phyloP scores from a whole-genome alignment of 2,329 filamentous ascomycete genomes.

The Trichophyton verrucosum region DNA sequence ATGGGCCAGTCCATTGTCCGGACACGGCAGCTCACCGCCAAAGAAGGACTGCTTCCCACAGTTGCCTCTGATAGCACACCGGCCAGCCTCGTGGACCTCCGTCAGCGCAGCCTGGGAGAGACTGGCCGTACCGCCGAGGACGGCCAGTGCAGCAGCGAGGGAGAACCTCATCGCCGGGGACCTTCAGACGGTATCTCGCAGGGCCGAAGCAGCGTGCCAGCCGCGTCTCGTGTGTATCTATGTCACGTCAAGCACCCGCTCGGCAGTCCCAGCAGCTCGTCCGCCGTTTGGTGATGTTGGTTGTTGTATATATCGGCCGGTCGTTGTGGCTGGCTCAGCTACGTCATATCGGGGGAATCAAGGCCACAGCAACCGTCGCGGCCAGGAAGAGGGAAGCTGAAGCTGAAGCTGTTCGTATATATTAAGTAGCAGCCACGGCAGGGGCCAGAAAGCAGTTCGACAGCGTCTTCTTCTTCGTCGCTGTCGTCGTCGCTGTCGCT shows the following conservation, averaged over 20 bases:
- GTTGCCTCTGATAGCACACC: slow-evolving; percentile 81
- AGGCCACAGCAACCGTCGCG: too few relatives aligned
- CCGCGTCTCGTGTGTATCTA: background rate
- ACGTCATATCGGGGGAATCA: background rate
- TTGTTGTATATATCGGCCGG: background rate
- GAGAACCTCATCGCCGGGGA: background rate
- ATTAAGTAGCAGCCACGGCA: too few relatives aligned
- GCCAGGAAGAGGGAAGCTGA: too few relatives aligned
- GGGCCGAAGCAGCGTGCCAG: background rate
- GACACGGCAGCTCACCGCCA: slow-evolving; percentile 76
- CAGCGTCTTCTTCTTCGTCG: background rate
- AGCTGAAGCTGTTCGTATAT: too few relatives aligned
- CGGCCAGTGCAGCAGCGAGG: background rate
- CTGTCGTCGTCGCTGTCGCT: background rate
- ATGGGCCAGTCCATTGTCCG: slow-evolving; percentile 74
- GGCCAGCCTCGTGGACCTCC: slow-evolving; percentile 64
- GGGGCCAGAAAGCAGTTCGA: background rate
- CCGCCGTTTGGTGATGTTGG: background rate
- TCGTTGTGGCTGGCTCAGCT: slow-evolving; percentile 1
- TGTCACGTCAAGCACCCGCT: background rate
- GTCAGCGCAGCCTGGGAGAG: slow-evolving; percentile 15
- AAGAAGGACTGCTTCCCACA: slow-evolving; percentile 89
- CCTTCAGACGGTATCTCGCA: background rate
- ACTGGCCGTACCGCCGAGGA: background rate
- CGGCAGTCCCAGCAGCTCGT: background rate